phyloP scores from a whole-genome alignment of 331 rosid species.

The Malus hybrid region DNA sequence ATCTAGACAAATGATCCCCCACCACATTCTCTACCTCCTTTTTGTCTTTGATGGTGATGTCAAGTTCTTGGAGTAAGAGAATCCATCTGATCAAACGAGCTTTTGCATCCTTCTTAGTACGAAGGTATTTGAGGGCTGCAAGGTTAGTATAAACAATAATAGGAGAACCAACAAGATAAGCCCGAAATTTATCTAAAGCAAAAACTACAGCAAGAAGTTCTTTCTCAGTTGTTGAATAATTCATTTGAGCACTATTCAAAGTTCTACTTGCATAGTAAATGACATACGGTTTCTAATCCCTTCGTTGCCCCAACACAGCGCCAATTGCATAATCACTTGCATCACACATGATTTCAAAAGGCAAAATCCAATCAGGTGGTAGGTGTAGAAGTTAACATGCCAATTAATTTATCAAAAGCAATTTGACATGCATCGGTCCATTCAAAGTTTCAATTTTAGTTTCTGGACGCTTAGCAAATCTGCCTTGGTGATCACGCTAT shows the following conservation, averaged over 20 bases:
- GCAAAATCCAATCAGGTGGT: background rate
- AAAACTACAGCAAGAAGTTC: background rate
- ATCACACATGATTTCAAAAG: slow-evolving; percentile 8
- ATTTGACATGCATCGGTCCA: background rate
- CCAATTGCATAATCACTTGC: background rate
- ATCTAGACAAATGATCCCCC: background rate
- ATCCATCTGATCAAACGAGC: too few relatives aligned
- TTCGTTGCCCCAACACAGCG: too few relatives aligned
- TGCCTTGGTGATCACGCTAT: too few relatives aligned
- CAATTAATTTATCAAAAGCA: background rate
- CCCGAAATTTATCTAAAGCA: background rate
- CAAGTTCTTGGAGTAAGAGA: too few relatives aligned
- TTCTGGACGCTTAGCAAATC: too few relatives aligned
- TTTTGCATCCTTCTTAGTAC: too few relatives aligned
- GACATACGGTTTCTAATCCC: too few relatives aligned
- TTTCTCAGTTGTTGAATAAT: background rate
- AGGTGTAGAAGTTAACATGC: background rate
- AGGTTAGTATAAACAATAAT: background rate
- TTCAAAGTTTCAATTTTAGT: background rate
- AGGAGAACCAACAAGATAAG: background rate
- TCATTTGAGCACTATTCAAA: background rate
- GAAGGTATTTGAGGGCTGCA: background rate
- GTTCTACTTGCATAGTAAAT: background rate
- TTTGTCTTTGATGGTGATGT: background rate
- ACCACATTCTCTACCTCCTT: background rate